phyloP scores from a whole-genome alignment of 148 eudicot genomes.

The Beta vulgaris region DNA sequence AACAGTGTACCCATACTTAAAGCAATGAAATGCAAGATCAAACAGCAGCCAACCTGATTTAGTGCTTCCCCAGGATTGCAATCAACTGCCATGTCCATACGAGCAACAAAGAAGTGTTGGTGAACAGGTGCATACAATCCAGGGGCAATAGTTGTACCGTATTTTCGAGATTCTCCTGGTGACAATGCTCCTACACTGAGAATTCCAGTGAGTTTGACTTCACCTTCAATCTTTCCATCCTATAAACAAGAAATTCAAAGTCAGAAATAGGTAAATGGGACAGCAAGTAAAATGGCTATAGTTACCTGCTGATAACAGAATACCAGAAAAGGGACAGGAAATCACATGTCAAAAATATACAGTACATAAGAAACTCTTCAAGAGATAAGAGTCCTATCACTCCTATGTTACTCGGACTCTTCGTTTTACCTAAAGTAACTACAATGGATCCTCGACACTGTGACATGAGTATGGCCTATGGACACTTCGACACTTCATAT shows the following conservation, averaged over 20 bases:
- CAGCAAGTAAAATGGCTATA: neutral
- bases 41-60: constrained; percentile 58
- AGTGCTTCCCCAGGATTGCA: constrained; percentile 88
- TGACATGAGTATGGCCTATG: too few species aligned
- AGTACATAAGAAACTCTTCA: neutral
- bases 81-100: constrained; percentile 98
- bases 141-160: constrained; percentile 91
- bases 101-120: constrained; percentile 98
- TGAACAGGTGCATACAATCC: constrained; percentile 98
- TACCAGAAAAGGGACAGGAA: neutral
- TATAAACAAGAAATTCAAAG: neutral
- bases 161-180: constrained; percentile 90
- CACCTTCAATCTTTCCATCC: constrained; percentile 33
- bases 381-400: too few species aligned
- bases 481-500: too few species aligned
- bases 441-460: too few species aligned
- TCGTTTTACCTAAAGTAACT: too few species aligned
- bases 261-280: neutral
- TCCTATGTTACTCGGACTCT: too few species aligned
- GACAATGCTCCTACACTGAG: constrained; percentile 91
- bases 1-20: neutral
- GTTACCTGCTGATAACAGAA: neutral
- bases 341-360: neutral
- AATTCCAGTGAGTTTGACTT: constrained; percentile 93
- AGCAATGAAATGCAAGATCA: neutral